Percentiles rank a stretch among this genome's conserved stretches.
phyloP scores from a whole-genome alignment of 768 basidiomycete genomes.

The Fomitopsis serialis region DNA sequence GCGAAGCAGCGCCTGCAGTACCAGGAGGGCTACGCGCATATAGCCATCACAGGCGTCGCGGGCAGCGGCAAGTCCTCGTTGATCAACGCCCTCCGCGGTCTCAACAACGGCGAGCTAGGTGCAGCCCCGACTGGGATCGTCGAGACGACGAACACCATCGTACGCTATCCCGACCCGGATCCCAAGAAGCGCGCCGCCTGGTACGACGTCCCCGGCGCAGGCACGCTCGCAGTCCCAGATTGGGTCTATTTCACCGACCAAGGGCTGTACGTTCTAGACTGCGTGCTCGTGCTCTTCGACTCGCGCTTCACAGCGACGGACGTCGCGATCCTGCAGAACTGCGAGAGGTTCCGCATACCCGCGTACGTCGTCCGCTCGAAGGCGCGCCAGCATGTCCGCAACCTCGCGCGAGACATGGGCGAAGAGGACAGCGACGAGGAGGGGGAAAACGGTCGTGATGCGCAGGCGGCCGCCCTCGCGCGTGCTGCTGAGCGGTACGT shows the following conservation, averaged over 20 bases:
- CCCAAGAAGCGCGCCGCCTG: neutral
- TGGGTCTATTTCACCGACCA: neutral
- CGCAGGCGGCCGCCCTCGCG: neutral
- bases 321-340: slow-evolving; percentile 3
- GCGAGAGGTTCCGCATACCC: neutral
- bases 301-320: neutral
- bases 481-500: neutral
- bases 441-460: neutral
- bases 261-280: slow-evolving; percentile 1
- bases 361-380: slow-evolving; percentile 2
- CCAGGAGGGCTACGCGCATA: neutral
- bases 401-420: neutral
- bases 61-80: neutral
- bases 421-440: neutral
- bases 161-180: neutral
- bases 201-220: neutral
- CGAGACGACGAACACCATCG: neutral
- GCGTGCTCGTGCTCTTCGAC: neutral
- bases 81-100: neutral
- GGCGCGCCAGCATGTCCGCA: neutral
- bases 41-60: neutral
- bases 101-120: neutral
- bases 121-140: neutral
- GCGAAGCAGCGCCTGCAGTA: neutral
- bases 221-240: neutral